phyloP scores from a whole-genome alignment of 768 basidiomycete genomes.

The Boletus rubroflammeus region DNA sequence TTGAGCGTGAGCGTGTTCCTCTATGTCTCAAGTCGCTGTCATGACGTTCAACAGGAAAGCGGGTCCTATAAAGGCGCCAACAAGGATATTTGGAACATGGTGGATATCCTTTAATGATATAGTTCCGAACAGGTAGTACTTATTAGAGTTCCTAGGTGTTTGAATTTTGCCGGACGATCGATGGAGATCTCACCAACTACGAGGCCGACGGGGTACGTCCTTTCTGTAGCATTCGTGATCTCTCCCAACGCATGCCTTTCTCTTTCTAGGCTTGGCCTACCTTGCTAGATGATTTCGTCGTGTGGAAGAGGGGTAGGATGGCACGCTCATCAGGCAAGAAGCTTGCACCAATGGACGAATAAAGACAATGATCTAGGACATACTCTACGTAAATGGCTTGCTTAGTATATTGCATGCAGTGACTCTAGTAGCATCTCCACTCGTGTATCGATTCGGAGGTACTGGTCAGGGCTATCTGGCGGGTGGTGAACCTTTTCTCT shows the following conservation, averaged over 20 bases:
- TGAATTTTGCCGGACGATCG: slow-evolving; percentile 68
- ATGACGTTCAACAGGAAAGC: slow-evolving; percentile 32
- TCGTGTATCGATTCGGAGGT: not conserved
- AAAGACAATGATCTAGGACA: slow-evolving; percentile 10
- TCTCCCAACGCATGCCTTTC: not conserved
- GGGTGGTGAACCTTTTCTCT: not conserved
- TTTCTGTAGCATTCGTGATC: not conserved
- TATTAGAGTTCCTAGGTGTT: slow-evolving; percentile 47
- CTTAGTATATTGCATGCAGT: slow-evolving; percentile 14
- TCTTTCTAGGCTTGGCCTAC: slow-evolving; percentile 75
- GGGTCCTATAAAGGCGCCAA: slow-evolving; percentile 73
- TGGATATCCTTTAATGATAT: slow-evolving; percentile 28
- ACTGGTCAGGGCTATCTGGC: not conserved
- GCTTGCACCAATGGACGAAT: not conserved
- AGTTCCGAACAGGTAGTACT: not conserved
- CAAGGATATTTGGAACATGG: slow-evolving; percentile 87
- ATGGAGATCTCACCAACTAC: slow-evolving; percentile 59
- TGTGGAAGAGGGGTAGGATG: slow-evolving; percentile 49
- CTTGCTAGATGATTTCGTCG: slow-evolving; percentile 73
- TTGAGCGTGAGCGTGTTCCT: slow-evolving; percentile 47
- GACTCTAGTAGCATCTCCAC: slow-evolving; percentile 12
- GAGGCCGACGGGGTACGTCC: slow-evolving; percentile 71
- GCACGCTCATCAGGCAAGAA: not conserved
- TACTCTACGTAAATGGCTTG: slow-evolving; percentile 9
- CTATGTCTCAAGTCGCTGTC: not conserved